These are phyloP conservation scores for Psilocybe tampanensis DNA, from an alignment of 768 basidiomycete genomes.

Conservation along the genomic window DNA sequence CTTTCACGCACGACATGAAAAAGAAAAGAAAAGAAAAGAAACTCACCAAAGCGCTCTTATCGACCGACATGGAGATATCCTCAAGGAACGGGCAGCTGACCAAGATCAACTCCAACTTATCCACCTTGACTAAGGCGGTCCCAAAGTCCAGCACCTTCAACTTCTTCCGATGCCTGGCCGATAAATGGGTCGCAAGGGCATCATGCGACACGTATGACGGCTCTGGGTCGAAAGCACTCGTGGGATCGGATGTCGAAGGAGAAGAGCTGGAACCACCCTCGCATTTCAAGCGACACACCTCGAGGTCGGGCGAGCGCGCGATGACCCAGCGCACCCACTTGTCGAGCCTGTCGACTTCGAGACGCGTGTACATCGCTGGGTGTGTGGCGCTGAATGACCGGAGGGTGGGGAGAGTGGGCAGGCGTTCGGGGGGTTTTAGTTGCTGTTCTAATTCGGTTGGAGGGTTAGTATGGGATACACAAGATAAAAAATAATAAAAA, in stretches of 20 bases:
- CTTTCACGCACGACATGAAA: no score
- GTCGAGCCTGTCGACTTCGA: constrained; percentile 33
- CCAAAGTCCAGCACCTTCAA: constrained; percentile 35
- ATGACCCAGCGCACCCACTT: constrained; percentile 44
- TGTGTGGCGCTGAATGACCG: constrained; percentile 28
- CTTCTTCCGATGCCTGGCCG: constrained; percentile 30
- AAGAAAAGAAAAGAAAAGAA: constrained; percentile 5
- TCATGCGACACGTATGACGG: constrained; percentile 28
- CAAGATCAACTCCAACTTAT: constrained; percentile 30
- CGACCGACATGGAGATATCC: constrained; percentile 32
- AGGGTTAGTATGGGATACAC: no score
- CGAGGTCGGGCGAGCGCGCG: constrained; percentile 31
- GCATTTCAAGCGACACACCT: constrained; percentile 31
- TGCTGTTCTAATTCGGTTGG: constrained; percentile 32
- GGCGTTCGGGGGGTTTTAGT: constrained; percentile 35
- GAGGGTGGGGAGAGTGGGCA: constrained; percentile 23
- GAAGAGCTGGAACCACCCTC: constrained; percentile 23
- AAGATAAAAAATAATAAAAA: no score
- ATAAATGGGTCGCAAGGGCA: constrained; percentile 41
- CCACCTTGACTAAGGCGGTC: constrained; percentile 31
- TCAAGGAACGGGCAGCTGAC: constrained; percentile 35
- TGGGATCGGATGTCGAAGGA: no score
- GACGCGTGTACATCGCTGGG: constrained; percentile 15
- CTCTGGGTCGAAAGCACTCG: no score
- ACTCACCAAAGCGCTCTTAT: constrained; percentile 36